Conservation (phyloP, 179 eudicot genomes). For the Silene noctiflora region DNA sequence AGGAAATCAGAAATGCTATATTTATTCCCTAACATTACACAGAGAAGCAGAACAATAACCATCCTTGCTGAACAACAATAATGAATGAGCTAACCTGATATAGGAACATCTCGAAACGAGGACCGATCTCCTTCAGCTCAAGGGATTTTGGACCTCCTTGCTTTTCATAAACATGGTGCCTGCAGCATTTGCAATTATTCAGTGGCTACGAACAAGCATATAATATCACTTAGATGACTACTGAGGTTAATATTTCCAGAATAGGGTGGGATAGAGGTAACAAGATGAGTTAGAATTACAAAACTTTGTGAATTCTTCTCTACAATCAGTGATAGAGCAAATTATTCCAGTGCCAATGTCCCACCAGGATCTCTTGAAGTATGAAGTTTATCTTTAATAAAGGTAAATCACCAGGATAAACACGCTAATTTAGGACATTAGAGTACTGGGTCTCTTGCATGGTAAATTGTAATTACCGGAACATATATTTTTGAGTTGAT, state of each 20-base stretch:
- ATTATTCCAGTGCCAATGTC: not conserved
- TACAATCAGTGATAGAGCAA: not conserved
- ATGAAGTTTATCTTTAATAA: not conserved
- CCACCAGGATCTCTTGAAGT: not conserved
- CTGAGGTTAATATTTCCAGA: not conserved
- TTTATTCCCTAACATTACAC: not conserved
- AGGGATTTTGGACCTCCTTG: constrained; percentile 82
- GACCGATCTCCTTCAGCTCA: constrained; percentile 91
- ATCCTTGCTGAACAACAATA: not conserved
- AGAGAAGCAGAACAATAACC: not conserved
- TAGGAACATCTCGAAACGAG: constrained; percentile 80
- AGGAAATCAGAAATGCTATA: no score
- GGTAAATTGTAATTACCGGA: no score
- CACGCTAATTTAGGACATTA: not conserved
- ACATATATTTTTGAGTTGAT: no score
- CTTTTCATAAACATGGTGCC: constrained; percentile 90
- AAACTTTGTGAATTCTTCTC: not conserved
- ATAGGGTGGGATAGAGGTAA: not conserved
- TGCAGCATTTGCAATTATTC: constrained; percentile 26
- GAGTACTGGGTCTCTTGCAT: no score
- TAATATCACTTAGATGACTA: not conserved
- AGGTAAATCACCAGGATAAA: not conserved
- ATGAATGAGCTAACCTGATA: constrained; percentile 52
- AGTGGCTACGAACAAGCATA: not conserved
- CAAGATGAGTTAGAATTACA: not conserved